phyloP scores from a whole-genome alignment of 768 basidiomycete genomes.

The Amanita subjunquillea region DNA sequence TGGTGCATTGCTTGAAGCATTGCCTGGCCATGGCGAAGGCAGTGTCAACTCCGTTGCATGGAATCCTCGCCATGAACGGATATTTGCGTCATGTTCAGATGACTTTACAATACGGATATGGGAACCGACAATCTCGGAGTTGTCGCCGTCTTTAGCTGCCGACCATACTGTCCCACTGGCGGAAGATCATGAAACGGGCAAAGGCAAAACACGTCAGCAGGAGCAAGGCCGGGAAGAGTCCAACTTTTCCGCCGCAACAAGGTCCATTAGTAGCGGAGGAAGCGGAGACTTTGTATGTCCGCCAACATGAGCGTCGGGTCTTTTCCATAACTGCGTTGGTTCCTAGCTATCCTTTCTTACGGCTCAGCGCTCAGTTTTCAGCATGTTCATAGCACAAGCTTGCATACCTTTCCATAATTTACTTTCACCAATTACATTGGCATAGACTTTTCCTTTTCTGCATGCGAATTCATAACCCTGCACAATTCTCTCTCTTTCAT shows the following conservation, averaged over 20 bases:
- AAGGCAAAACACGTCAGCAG: constrained; percentile 50
- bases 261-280: not conserved
- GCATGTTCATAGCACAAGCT: not conserved
- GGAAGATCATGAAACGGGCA: constrained; percentile 43
- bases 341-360: not conserved
- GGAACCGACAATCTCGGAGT: constrained; percentile 40
- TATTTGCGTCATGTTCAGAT: constrained; percentile 97
- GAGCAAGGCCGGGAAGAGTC: constrained; percentile 20
- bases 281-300: not conserved
- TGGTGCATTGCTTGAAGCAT: constrained; percentile 73
- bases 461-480: not conserved
- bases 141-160: not conserved
- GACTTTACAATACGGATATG: constrained; percentile 88
- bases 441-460: not conserved
- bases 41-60: constrained; percentile 95
- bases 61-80: constrained; percentile 81
- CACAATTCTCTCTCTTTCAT: not conserved
- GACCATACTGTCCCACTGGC: constrained; percentile 10
- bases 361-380: not conserved
- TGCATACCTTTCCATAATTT: constrained; percentile 4
- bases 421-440: not conserved
- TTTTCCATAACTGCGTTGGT: not conserved
- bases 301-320: not conserved
- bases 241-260: not conserved
- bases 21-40: constrained; percentile 79